Evolutionary conservation across 1,284 basidiomycete genomes (phyloP).

Genomic region (Sphaerobolus stellatus): DNA sequence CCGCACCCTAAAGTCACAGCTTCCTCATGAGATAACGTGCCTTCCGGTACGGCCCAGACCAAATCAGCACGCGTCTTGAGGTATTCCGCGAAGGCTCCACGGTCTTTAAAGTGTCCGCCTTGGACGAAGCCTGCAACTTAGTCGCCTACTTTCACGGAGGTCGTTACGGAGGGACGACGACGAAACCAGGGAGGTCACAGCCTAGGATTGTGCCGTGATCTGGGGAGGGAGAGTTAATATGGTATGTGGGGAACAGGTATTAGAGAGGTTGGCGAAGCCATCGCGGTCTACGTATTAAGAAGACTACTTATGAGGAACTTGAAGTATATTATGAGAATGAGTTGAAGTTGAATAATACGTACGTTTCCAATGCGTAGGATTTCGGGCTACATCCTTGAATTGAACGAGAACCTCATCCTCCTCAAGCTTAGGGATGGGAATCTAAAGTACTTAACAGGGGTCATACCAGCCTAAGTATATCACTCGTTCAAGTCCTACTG

Average conservation of each 20-base stretch:
- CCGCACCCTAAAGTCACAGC: conserved; percentile 40
- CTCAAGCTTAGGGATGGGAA: conserved; percentile 23
- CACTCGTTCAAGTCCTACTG: too few species aligned
- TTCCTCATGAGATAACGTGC: conserved; percentile 29
- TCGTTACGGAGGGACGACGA: conserved; percentile 28
- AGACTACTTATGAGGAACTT: neutral
- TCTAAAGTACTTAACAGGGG: too few species aligned
- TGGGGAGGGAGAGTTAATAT: neutral
- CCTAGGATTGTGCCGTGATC: conserved; percentile 24
- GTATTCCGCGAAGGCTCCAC: conserved; percentile 42
- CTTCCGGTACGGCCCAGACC: conserved; percentile 32
- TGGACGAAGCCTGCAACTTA: conserved; percentile 42
- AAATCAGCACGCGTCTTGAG: conserved; percentile 31
- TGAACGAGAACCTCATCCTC: conserved; percentile 24
- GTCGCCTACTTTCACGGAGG: conserved; percentile 37
- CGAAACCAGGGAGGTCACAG: conserved; percentile 43
- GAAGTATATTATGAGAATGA: neutral
- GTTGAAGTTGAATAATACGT: neutral
- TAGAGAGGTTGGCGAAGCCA: conserved; percentile 16
- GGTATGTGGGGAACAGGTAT: conserved; percentile 17
- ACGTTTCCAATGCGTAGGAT: conserved; percentile 24
- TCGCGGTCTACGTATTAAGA: too few species aligned
- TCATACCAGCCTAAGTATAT: too few species aligned
- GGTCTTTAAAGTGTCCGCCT: conserved; percentile 27
- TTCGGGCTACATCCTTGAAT: conserved; percentile 20